Base-by-base conservation (phyloP, 2,329 filamentous ascomycete genomes). In the Arthrobotrys pseudoclavata region DNA sequence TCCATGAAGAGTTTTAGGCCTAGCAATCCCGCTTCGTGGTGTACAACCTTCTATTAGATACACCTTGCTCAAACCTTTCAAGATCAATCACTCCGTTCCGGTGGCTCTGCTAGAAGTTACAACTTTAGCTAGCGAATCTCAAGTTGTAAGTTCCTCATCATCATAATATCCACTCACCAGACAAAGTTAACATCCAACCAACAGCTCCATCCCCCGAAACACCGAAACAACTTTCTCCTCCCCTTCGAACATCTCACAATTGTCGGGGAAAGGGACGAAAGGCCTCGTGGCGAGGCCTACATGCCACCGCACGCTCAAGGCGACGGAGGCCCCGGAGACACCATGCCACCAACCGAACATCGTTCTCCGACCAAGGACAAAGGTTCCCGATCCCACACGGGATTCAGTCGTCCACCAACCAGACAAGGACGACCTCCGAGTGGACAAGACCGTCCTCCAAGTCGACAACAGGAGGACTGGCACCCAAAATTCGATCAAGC, bases 1-100 rank as follows among this genome's bases (percentile, higher is more conserved):
- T 63, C 20, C 13, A n/a, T 22, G 10, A 70, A 24, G 6, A 77
- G 18, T 24, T 48, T 42, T 1, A 63, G 42, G 0, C 48, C 61
- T 1, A 71, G 15, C 2, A 9, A 34, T 34, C 7, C 31, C 31
- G 1, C 31, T 10, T 9, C 31, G 31, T 34, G 4, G 31, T 34
- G 31, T 5, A 34, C 4, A 9, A 34, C 31, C 1, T 1, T 9
- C 31, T 10, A 9, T 9, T 34, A 4, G 31, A 34, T 34, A 34
- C 31, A 9, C 31, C 6, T 10, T 5, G 1, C 12, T 34, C 7
- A 34, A 34, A 10, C 31, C 31, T 34, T 34, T 34, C 31, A 4
- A 34, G 31, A 34, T 34, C 31, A 34, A 34, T 10, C 12, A 34
- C 31, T 5, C 7, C 3, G 4, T 34, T 6, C 7, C 12, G 1